Evolutionary conservation across 805 yeast genomes (phyloP).

Genomic region (Myxozyma udenii): DNA sequence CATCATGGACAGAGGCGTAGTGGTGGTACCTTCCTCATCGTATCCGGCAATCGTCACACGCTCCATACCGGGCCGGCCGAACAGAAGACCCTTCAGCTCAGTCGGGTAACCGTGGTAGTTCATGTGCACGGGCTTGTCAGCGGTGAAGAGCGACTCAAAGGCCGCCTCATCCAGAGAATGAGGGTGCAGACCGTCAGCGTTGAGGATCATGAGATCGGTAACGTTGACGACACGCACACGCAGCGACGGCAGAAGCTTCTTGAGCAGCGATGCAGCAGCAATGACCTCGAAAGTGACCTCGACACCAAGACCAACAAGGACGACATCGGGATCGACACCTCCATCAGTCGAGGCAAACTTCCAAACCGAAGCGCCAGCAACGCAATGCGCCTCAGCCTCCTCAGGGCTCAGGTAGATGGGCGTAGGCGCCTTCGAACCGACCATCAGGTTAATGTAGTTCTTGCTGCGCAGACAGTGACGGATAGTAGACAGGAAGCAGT

Average conservation of each 20-base stretch:
- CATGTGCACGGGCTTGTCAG: conserved; percentile 28
- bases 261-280: conserved; percentile 28
- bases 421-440: conserved; percentile 27
- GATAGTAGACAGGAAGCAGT: conserved; percentile 28
- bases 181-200: conserved; percentile 25
- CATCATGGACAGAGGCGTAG: conserved; percentile 30
- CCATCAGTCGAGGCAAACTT: conserved; percentile 29
- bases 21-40: conserved; percentile 31
- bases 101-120: conserved; percentile 31
- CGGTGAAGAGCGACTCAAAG: conserved; percentile 26
- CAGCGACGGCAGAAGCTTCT: conserved; percentile 22
- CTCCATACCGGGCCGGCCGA: conserved; percentile 22
- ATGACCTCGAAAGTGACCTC: conserved; percentile 31
- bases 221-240: conserved; percentile 31
- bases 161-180: conserved; percentile 21
- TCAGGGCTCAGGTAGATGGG: conserved; percentile 27
- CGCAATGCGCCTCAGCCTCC: conserved; percentile 30
- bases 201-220: conserved; percentile 28
- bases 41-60: conserved; percentile 27
- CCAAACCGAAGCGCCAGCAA: conserved; percentile 32
- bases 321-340: conserved; percentile 30
- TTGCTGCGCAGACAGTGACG: conserved; percentile 24
- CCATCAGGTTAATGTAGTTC: conserved; percentile 30
- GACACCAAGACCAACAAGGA: conserved; percentile 29
- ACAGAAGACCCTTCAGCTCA: conserved; percentile 28